Evolutionary conservation across 202 grass and related monocot genomes (phyloP), one percentile per base, ranked within the genome.

Genomic region (Zizania palustris): DNA sequence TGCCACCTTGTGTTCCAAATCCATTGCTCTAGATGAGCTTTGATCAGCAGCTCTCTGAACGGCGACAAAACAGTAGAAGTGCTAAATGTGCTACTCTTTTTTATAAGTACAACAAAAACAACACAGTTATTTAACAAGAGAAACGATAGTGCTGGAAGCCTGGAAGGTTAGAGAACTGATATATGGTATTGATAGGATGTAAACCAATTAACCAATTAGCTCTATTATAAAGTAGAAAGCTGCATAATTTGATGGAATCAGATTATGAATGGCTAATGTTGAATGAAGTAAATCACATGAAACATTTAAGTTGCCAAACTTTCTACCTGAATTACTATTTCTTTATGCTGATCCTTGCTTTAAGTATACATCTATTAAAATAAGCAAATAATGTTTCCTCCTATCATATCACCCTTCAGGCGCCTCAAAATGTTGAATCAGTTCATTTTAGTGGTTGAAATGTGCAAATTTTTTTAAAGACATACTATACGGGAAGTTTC

Each of bases 1-100:
- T 83, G 96, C 87, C 67, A 96, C 85, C 84, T 99, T 96, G 75
- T 96, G 92, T 85, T 93, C 96, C 78, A 86, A 86, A 78, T 99
- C 96, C 76, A 78, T 75, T 82, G 89, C 96, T 72, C 90, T 99
- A 51, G 87, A 91, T 73, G 89, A 90, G 81, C 96, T 99, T 84
- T 99, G 89, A 81, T 99, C 96, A 85, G 96, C 88, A 85, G 85
- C 83, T 87, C 96, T 96, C 96, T 99, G 75, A 56, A 83, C 15
- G 65, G 15, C 15, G 78, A 80, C 34, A 67, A 38, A 82, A 81
- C 14, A 60, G 45, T 73, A 60, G 67, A 63, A 7, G 37, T 49
- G 38, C 33, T 62, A 33, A 71, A 51, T 41, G 41, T 71, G 4
- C 43, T 49, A 50, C 11, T 57, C 11, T 14, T 61, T 54, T 50